Percentiles rank a stretch among this genome's conserved stretches.
Conservation (phyloP, 257 asterid genomes). For the Solanum corneliomulleri region DNA sequence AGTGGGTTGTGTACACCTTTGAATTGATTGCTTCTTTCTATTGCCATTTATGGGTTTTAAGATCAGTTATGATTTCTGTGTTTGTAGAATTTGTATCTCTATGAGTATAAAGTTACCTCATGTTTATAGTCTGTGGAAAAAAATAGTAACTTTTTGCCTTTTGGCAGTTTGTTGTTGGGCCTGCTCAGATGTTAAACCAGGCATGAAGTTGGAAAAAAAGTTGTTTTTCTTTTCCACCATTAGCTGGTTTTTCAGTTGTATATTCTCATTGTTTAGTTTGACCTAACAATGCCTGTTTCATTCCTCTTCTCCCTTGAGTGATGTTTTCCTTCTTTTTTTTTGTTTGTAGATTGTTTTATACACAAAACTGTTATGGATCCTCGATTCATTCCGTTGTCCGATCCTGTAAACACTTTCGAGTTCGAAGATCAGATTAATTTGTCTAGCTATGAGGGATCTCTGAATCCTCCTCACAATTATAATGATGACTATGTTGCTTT, state of each 20-base stretch:
- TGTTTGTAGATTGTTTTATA: slow-evolving; percentile 13
- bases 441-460: slow-evolving; percentile 35
- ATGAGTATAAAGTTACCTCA: background rate
- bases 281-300: background rate
- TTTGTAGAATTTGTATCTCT: background rate
- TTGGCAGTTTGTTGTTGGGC: background rate
- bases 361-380: slow-evolving; percentile 43
- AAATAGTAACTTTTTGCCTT: background rate
- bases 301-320: background rate
- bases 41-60: background rate
- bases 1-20: background rate
- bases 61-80: background rate
- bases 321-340: background rate
- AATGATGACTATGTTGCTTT: slow-evolving; percentile 24
- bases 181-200: background rate
- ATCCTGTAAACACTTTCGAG: slow-evolving; percentile 17
- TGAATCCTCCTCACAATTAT: slow-evolving; percentile 6
- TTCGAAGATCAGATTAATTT: slow-evolving; percentile 21
- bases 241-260: background rate
- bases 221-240: background rate
- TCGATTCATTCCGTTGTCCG: slow-evolving; percentile 15
- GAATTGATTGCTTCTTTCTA: background rate
- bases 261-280: background rate
- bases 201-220: background rate
- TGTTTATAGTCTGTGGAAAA: background rate